These are phyloP conservation scores for Terana coerulea DNA, from an alignment of 768 basidiomycete species.

Conservation along the genomic window DNA sequence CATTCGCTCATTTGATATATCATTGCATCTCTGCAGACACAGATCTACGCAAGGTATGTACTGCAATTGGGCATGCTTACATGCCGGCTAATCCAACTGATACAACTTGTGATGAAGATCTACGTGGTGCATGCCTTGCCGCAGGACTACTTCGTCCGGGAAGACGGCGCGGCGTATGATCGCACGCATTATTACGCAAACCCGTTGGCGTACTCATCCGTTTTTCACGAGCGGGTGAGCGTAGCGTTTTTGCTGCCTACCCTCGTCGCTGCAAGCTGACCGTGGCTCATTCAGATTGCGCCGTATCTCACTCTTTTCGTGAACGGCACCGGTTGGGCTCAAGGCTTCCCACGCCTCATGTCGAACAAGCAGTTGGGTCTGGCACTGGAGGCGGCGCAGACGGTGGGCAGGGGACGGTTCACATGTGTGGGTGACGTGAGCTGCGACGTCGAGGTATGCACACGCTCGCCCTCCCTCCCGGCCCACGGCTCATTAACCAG, in stretches of 20 bases:
- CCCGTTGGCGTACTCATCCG: constrained; percentile 61
- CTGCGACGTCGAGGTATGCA: constrained; percentile 73
- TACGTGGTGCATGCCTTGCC: constrained; percentile 74
- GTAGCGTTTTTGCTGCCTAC: background rate
- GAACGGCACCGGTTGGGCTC: constrained; percentile 85
- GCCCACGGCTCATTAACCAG: background rate
- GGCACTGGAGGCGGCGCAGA: constrained; percentile 45
- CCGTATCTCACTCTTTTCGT: constrained; percentile 83
- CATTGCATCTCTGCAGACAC: constrained; percentile 35
- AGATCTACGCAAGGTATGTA: constrained; percentile 52
- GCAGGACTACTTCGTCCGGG: constrained; percentile 62
- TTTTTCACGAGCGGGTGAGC: constrained; percentile 63
- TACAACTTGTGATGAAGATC: constrained; percentile 39
- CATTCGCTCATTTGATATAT: background rate
- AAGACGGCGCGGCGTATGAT: constrained; percentile 53
- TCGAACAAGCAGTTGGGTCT: constrained; percentile 55
- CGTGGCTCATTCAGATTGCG: constrained; percentile 52
- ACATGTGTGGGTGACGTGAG: constrained; percentile 82
- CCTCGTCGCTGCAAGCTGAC: background rate
- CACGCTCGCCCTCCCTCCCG: background rate
- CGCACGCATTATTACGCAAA: constrained; percentile 71
- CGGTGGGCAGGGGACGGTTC: constrained; percentile 48
- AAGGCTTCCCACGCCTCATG: constrained; percentile 76
- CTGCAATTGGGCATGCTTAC: background rate
- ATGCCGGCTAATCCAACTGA: background rate